phyloP scores from a whole-genome alignment of 345 rosid genomes.

The Erodium maritimum region DNA sequence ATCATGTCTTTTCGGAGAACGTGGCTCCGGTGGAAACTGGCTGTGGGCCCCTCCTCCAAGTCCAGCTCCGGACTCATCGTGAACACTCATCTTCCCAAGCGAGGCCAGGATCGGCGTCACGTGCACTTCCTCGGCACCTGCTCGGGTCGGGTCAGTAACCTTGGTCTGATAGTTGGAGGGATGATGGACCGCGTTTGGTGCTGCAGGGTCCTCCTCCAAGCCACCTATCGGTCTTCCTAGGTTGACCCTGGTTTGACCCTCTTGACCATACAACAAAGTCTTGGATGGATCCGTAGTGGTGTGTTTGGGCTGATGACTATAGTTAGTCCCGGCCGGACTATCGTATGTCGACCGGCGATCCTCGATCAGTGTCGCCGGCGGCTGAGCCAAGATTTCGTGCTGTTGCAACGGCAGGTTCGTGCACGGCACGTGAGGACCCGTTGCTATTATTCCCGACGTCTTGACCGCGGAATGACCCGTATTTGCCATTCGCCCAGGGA shows the following conservation, averaged over 20 bases:
- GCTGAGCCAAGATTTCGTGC: neutral
- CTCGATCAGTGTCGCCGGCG: neutral
- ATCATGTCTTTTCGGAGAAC: neutral
- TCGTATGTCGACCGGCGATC: too few species aligned
- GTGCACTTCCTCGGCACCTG: constrained; percentile 14
- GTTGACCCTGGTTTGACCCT: constrained; percentile 18
- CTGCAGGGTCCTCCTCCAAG: constrained; percentile 47
- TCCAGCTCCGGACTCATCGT: constrained; percentile 6
- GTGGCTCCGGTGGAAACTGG: neutral
- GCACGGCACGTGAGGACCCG: neutral
- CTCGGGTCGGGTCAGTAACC: constrained; percentile 30
- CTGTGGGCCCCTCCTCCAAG: too few species aligned
- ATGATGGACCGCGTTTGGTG: constrained; percentile 19
- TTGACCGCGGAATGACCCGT: constrained; percentile 11
- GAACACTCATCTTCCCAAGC: neutral
- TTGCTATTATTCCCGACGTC: too few species aligned
- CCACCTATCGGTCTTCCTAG: constrained; percentile 20
- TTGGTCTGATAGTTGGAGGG: constrained; percentile 51
- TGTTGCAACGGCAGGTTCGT: neutral
- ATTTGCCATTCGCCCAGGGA: constrained; percentile 17
- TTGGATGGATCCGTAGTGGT: neutral
- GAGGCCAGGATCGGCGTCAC: neutral
- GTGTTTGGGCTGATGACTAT: too few species aligned
- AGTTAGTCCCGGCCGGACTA: too few species aligned
- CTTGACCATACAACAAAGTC: too few species aligned